Conservation (phyloP, 192 early-diverging fungal genomes). For the Backusella tuberculispora region DNA sequence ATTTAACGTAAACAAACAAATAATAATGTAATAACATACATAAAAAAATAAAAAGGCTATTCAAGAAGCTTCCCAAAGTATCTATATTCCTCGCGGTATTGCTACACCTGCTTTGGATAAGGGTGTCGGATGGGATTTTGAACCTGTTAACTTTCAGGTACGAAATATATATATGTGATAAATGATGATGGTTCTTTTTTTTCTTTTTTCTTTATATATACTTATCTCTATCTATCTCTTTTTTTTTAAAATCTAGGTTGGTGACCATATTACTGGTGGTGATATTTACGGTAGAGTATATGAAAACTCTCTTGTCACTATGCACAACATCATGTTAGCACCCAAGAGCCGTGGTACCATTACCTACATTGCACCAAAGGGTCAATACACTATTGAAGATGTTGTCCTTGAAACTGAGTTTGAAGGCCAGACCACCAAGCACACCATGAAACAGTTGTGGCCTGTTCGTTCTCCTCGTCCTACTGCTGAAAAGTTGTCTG, state of each 20-base stretch:
- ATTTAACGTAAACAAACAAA: neutral
- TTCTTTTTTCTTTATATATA: neutral
- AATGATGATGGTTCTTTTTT: neutral
- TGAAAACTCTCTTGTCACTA: constrained; percentile 92
- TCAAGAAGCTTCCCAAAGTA: constrained; percentile 90
- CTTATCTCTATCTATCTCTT: neutral
- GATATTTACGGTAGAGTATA: constrained; percentile 94
- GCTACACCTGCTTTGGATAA: constrained; percentile 97
- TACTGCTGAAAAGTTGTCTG: constrained; percentile 91
- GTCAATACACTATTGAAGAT: constrained; percentile 91
- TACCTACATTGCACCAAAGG: constrained; percentile 93
- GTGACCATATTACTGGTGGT: constrained; percentile 98
- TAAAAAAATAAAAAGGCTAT: constrained; percentile 70
- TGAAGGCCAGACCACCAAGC: constrained; percentile 87
- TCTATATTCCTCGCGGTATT: constrained; percentile 99
- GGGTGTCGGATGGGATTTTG: constrained; percentile 91
- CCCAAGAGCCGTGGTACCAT: constrained; percentile 94
- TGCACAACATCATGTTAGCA: constrained; percentile 93
- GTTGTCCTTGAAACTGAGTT: constrained; percentile 96
- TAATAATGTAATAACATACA: neutral
- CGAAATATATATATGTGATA: neutral
- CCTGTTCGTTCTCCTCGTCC: constrained; percentile 97
- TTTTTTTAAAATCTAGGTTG: constrained; percentile 55
- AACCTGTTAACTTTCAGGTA: constrained; percentile 89
- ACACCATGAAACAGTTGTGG: constrained; percentile 99